Evolutionary conservation across 2,329 filamentous ascomycete genomes (phyloP).

Genomic region (Reticulascus tulasneorum): DNA sequence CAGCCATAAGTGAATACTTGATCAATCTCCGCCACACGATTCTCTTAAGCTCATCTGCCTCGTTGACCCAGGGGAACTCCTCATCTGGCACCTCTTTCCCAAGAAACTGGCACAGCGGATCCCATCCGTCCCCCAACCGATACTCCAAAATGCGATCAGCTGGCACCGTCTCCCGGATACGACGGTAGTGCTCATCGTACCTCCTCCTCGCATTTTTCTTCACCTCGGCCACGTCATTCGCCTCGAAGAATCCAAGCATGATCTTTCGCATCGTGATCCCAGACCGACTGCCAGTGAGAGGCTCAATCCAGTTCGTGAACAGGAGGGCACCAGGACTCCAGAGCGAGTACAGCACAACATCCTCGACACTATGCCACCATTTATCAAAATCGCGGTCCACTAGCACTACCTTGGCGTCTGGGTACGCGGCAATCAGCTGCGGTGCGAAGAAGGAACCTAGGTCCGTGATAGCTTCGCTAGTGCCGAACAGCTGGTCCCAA

Average conservation of each 20-base stretch:
- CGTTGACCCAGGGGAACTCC: conserved; percentile 28
- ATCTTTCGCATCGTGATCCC: conserved; percentile 19
- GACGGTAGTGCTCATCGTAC: conserved; percentile 31
- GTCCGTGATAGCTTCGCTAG: conserved; percentile 25
- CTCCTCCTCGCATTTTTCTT: conserved; percentile 32
- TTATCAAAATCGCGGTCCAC: conserved; percentile 23
- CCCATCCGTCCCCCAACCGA: conserved; percentile 34
- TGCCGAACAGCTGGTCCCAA: conserved; percentile 27
- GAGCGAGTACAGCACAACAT: conserved; percentile 22
- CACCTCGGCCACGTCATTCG: conserved; percentile 21
- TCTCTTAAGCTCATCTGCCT: conserved; percentile 20
- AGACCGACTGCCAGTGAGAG: conserved; percentile 26
- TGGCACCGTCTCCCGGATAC: conserved; percentile 29
- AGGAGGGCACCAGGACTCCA: conserved; percentile 18
- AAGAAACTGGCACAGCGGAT: conserved; percentile 36
- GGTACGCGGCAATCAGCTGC: conserved; percentile 24
- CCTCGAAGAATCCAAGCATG: conserved; percentile 24
- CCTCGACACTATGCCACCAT: conserved; percentile 26
- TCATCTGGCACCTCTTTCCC: conserved; percentile 29
- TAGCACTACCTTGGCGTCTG: conserved; percentile 27
- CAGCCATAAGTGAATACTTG: too few relatives aligned
- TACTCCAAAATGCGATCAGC: conserved; percentile 32
- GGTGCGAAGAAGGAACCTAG: conserved; percentile 21
- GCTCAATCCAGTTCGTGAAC: conserved; percentile 20
- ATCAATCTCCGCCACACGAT: too few relatives aligned